A percentile compares a stretch with the other conserved stretches of the same genome.
Conservation (phyloP, 1,284 basidiomycete species). For the Trametes polyzona region DNA sequence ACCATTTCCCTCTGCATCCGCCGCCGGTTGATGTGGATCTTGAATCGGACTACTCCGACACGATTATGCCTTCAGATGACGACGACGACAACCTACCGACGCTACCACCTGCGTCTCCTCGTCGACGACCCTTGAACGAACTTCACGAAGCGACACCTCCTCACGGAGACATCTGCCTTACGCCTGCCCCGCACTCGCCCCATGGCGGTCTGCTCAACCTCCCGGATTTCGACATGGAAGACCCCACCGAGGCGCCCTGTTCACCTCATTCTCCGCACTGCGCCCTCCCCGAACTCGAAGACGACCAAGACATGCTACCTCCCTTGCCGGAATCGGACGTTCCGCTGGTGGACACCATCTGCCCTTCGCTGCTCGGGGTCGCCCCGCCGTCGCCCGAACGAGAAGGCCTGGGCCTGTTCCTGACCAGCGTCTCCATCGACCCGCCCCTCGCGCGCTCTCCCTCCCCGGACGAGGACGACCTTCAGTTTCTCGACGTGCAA, state of each 20-base stretch:
- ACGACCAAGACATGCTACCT: conserved; percentile 4
- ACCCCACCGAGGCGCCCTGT: conserved; percentile 8
- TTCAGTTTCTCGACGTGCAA: conserved; percentile 37
- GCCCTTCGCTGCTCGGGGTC: conserved; percentile 21
- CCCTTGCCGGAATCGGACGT: neutral
- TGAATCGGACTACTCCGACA: conserved; percentile 27
- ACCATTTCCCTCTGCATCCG: conserved; percentile 10
- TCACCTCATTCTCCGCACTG: conserved; percentile 23
- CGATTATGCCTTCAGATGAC: conserved; percentile 28
- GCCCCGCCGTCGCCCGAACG: conserved; percentile 20
- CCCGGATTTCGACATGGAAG: conserved; percentile 19
- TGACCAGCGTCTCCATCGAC: conserved; percentile 28
- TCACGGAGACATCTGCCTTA: conserved; percentile 21
- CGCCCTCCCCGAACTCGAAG: conserved; percentile 20
- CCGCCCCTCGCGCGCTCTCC: conserved; percentile 47
- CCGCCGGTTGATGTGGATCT: conserved; percentile 18
- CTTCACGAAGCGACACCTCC: conserved; percentile 17
- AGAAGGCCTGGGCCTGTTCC: conserved; percentile 31
- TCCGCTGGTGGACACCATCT: conserved; percentile 20
- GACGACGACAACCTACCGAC: conserved; percentile 15
- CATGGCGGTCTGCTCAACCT: conserved; percentile 9
- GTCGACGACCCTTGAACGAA: conserved; percentile 21
- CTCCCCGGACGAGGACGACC: conserved; percentile 49
- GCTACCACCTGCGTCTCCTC: conserved; percentile 22
- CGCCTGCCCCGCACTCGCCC: conserved; percentile 29